These are phyloP conservation scores for Colletotrichum noveboracense DNA, from an alignment of 2,329 filamentous ascomycete genomes.

Conservation along the genomic window DNA sequence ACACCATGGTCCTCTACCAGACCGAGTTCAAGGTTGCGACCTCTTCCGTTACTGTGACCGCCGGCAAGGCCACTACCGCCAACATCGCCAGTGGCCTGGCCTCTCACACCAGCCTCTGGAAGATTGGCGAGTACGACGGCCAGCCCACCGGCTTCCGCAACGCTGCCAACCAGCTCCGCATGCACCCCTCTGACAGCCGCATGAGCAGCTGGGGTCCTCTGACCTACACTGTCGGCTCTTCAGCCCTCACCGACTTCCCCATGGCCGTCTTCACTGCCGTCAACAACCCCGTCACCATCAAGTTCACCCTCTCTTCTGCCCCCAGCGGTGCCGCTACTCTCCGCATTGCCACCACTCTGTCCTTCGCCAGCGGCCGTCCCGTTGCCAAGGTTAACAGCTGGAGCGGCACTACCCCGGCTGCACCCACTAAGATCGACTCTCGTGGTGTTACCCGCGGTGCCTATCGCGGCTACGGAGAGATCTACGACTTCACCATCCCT, in stretches of 20 bases:
- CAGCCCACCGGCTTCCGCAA: conserved; percentile 70
- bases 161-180: conserved; percentile 68
- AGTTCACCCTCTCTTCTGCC: conserved; percentile 58
- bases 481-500: conserved; percentile 67
- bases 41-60: conserved; percentile 52
- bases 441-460: conserved; percentile 70
- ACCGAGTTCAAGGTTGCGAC: conserved; percentile 61
- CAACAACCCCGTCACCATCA: conserved; percentile 66
- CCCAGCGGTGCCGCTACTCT: conserved; percentile 60
- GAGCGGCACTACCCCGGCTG: conserved; percentile 50
- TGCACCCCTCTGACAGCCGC: conserved; percentile 71
- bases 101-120: conserved; percentile 60
- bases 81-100: conserved; percentile 55
- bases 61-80: conserved; percentile 51
- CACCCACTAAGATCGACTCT: conserved; percentile 67
- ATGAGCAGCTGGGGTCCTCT: conserved; percentile 66
- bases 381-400: conserved; percentile 62
- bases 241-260: conserved; percentile 58
- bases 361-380: conserved; percentile 65
- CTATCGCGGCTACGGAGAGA: conserved; percentile 67
- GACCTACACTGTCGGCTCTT: conserved; percentile 67
- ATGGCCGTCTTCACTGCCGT: conserved; percentile 70
- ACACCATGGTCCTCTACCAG: conserved; percentile 72
- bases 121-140: conserved; percentile 71
- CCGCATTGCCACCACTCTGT: conserved; percentile 68